Evolutionary conservation across 495 filamentous ascomycete genomes (phyloP), one percentile per base, ranked within the genome.

Genomic region (Tricharina praecox): DNA sequence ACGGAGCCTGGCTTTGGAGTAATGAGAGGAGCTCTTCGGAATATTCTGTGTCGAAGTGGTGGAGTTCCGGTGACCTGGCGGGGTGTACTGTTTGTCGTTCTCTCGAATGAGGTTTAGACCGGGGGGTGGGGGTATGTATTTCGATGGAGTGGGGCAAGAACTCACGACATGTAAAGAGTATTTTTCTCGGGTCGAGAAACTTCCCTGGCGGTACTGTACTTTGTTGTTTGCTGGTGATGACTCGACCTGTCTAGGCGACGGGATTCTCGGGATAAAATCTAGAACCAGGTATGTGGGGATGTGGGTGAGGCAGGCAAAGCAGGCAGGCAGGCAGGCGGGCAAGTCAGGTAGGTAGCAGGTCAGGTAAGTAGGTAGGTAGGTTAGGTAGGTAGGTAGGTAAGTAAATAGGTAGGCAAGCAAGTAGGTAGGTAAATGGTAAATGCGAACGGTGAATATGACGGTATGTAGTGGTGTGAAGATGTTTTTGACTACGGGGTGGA

Each of bases 31-130:
- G 32, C n/a, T 37, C 45, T 36, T 47, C 45, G 16, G 28, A 23
- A 15, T 20, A 47, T 19, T 47, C 28, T 10, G n/a, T 37, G 16
- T 47, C 45, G 45, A 37, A 10, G 45, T 13, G 45, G 30, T 47
- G 40, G 23, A 16, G 40, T n/a, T 37, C 40, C 24, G 40, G 40
- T 43, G 40, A 25, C 21, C 24, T 43, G 40, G 40, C 13, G 40
- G 40, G 21, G 13, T 43, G 40, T 37, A 37, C 34, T 37, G 15
- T 37, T 37, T 37, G 34, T 37, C 34, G 34, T 37, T 37, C 34
- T 37, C 34, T 37, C 34, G 34, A 37, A 37, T 37, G 34, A 37
- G 34, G 34, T 37, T 37, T 37, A 37, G 34, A 37, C 34, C 34
- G 34, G 34, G 34, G 15, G 9, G 34, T 11, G 34, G 8, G 8